These are phyloP conservation scores for Candida pseudofarinosa DNA, from an alignment of 805 yeast genomes.

Conservation along the genomic window DNA sequence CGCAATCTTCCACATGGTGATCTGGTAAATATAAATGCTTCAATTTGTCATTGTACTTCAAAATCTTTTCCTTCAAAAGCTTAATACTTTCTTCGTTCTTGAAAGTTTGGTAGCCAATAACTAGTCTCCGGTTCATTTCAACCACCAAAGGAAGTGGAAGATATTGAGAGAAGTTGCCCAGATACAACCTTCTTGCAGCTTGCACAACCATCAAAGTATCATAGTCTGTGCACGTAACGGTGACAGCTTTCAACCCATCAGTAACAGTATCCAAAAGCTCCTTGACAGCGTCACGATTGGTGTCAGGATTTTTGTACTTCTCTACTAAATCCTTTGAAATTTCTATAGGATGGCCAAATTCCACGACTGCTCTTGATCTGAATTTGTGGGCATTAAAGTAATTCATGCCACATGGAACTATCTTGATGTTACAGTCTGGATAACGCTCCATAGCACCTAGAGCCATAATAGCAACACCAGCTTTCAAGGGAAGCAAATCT, in stretches of 20 bases:
- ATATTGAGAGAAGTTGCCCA: conserved; percentile 64
- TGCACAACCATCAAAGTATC: conserved; percentile 87
- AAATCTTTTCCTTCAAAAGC: conserved; percentile 56
- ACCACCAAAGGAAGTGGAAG: conserved; percentile 80
- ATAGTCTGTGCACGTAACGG: conserved; percentile 84
- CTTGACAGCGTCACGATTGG: conserved; percentile 69
- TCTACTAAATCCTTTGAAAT: conserved; percentile 54
- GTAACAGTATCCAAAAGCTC: conserved; percentile 67
- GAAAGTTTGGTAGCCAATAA: conserved; percentile 73
- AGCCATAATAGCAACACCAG: conserved; percentile 98
- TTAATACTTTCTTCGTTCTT: conserved; percentile 67
- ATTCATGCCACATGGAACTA: conserved; percentile 97
- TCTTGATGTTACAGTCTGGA: conserved; percentile 72
- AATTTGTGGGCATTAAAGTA: conserved; percentile 95
- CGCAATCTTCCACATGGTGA: conserved; percentile 55
- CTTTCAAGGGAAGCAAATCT: conserved; percentile 84
- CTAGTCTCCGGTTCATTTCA: conserved; percentile 85
- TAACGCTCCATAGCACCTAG: conserved; percentile 83
- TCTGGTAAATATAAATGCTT: conserved; percentile 50
- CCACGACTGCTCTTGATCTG: conserved; percentile 91
- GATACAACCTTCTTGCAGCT: conserved; percentile 86
- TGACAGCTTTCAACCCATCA: conserved; percentile 74
- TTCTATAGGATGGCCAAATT: conserved; percentile 84
- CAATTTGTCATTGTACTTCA: conserved; percentile 62
- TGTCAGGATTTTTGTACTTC: conserved; percentile 60